Base-by-base conservation (phyloP, 2,329 filamentous ascomycete genomes). In the Pseudogymnoascus sp. region DNA sequence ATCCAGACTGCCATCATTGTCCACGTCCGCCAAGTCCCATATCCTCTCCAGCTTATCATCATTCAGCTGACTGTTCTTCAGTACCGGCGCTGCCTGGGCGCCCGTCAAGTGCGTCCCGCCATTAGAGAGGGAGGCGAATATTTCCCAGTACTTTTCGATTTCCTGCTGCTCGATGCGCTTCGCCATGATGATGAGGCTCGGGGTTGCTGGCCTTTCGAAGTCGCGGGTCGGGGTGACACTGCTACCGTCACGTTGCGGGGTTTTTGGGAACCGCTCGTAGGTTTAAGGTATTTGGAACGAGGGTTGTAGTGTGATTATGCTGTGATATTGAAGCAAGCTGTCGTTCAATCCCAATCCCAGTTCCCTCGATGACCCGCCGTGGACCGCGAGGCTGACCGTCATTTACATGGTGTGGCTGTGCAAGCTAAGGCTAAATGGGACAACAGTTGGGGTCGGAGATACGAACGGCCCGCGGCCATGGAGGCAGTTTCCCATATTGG, bases 21-120 rank as follows among this genome's bases (percentile, higher is more conserved):
- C 94, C 64, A 99, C 91, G 73, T 99, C 94, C 62, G 94, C 91
- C 65, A 99, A 82, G 71, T 99, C 94, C 94, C 94, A 99, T 65
- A 99, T 90, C 69, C 87, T 84, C 77, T 97, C 94, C n/a, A 99
- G 86, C 77, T 99, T 93, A 71, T 87, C 84, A 73, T 90, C 86
- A 65, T 83, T 80, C 64, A 90, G 77, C 68, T 85, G 84, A 66
- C 83, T 87, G 78, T 90, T 90, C 75, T 88, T 87, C 70, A 90
- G 80, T 30, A 90, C 85, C 12, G 83, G 82, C 50, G 87, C 87
- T 35, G 87, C 87, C 72, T 89, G 86, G 60, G 79, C 78, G 72
- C 86, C 88, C 67, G 85, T 86, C 57, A 90, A 80, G 71, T 84
- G 83, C 60, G 81, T 79, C 39, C 82, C 81, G 71, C 85, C 85